Base-by-base conservation (phyloP, 306 rosid species). In the Cicer arietinum region DNA sequence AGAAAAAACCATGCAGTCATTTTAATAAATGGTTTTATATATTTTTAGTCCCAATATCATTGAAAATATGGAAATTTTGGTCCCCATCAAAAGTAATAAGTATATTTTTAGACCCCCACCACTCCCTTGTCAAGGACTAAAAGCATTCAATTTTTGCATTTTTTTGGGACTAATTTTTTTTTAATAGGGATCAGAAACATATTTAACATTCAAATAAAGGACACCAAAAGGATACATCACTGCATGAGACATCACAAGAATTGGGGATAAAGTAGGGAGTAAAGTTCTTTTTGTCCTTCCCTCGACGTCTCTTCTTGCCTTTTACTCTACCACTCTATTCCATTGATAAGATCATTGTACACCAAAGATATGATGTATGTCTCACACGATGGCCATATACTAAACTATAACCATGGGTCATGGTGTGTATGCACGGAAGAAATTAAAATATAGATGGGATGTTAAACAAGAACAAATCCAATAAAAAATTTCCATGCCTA, bases 171-270 rank as follows among this genome's bases (percentile, higher is more conserved):
- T 51, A 14, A 30, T 30, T 30, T 30, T 30, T 30, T 30, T 30
- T 30, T 30, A 30, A 30, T 52, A 52, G 11, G 10, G 30, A 17
- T 25, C 5, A 53, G 14, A 53, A 52, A 52, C 58, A 52, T 52
- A 13, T 48, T 52, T 6, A 51, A 51, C 57, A 14, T 12, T 22
- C 18, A 69, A 60, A 51, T 50, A 58, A 60, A 45, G 63, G 16
- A 47, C 43, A 67, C 44, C 58, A 67, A 76, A 46, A 7, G 35
- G 45, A 7, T 10, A 20, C 62, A 56, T 56, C 62, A 56, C 9
- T 56, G 10, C 69, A 69, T 13, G 47, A 60, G 20, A 70, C 64
- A 77, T 50, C 53, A 77, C 60, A 67, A 59, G 30, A 77, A 61
- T 70, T 12, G 12, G 48, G 41, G 7, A 30, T 61, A 68, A 44